Percentiles rank a stretch among this genome's conserved stretches.
Evolutionary conservation across 805 yeast species (phyloP).

Genomic region (Suhomyces sp.): DNA sequence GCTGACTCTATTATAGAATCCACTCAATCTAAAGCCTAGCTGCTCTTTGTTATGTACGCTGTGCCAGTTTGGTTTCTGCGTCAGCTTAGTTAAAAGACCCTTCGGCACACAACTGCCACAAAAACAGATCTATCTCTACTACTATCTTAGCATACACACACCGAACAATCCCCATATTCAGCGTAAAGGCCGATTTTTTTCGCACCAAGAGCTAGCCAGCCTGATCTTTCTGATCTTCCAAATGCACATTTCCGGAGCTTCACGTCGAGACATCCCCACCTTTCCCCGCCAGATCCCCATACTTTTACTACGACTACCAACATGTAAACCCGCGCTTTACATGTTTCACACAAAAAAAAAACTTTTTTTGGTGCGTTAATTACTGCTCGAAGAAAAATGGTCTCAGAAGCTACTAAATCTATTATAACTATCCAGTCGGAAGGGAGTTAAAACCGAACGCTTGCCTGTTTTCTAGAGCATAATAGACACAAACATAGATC

Average conservation of each 20-base stretch:
- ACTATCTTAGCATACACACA: not conserved
- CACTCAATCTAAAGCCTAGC: not conserved
- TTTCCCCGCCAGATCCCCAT: constrained; percentile 1
- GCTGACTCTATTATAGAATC: too few species aligned
- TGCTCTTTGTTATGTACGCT: not conserved
- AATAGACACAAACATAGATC: not conserved
- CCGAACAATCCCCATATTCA: not conserved
- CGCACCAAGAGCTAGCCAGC: not conserved
- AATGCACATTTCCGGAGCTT: not conserved
- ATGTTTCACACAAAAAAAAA: not conserved
- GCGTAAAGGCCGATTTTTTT: too few species aligned
- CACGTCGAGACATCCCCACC: not conserved
- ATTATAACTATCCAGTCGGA: not conserved
- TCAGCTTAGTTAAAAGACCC: not conserved
- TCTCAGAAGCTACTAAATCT: not conserved
- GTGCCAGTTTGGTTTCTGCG: not conserved
- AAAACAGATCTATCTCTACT: not conserved
- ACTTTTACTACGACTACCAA: not conserved
- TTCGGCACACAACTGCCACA: not conserved
- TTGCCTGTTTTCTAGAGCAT: not conserved
- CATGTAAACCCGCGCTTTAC: not conserved
- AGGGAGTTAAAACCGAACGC: not conserved
- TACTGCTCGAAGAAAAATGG: not conserved
- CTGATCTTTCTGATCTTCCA: not conserved
- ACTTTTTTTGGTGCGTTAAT: not conserved